These are phyloP conservation scores for Pulveroboletus ravenelii DNA, from an alignment of 768 basidiomycete genomes.

Conservation along the genomic window DNA sequence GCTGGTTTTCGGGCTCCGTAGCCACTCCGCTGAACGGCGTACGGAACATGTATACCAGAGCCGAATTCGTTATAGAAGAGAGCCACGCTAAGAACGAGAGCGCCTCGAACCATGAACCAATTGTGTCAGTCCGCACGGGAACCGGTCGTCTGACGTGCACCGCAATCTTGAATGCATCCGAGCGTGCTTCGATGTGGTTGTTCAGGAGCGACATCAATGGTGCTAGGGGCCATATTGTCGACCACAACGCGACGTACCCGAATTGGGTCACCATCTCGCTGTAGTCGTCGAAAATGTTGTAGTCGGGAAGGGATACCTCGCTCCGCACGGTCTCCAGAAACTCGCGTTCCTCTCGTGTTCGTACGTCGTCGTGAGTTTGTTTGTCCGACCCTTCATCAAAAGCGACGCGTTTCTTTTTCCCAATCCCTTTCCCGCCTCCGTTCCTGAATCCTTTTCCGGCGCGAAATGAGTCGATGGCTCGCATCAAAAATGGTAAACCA, in stretches of 20 bases:
- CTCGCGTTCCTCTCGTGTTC: conserved; percentile 59
- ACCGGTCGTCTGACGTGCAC: conserved; percentile 80
- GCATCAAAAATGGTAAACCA: conserved; percentile 72
- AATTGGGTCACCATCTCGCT: conserved; percentile 97
- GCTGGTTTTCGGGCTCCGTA: neutral
- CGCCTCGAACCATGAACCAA: conserved; percentile 92
- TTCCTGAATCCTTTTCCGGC: conserved; percentile 37
- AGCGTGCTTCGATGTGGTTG: conserved; percentile 87
- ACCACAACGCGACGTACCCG: conserved; percentile 90
- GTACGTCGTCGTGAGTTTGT: conserved; percentile 28
- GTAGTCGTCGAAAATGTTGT: conserved; percentile 83
- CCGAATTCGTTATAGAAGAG: conserved; percentile 80
- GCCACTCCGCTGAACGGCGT: conserved; percentile 32
- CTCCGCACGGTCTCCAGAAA: conserved; percentile 75
- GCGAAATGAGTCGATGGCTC: conserved; percentile 50
- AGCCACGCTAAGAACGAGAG: conserved; percentile 89
- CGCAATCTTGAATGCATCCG: conserved; percentile 94
- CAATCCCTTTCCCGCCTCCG: conserved; percentile 17
- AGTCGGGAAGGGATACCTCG: conserved; percentile 77
- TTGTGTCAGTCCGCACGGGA: conserved; percentile 81
- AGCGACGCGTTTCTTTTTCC: conserved; percentile 62
- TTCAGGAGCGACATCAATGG: conserved; percentile 87
- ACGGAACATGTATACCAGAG: conserved; percentile 87
- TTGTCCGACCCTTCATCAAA: conserved; percentile 57
- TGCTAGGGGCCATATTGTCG: conserved; percentile 89